Evolutionary conservation across 1,139 yeast genomes (phyloP).

Genomic region (Zhuliangozyma blackwelliae): DNA sequence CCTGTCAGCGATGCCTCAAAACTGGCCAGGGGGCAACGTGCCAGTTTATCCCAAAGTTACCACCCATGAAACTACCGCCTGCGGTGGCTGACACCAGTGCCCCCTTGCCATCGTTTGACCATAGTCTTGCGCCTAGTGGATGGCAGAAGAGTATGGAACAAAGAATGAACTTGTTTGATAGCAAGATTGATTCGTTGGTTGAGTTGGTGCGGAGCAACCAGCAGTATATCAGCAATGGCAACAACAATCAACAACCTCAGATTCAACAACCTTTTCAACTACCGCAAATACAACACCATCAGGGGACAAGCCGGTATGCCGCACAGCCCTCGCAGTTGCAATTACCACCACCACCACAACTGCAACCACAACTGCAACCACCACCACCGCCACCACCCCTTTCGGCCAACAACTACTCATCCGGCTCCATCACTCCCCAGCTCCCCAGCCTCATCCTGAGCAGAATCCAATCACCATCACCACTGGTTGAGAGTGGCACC

Average conservation of each 20-base stretch:
- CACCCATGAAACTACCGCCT: constrained; percentile 38
- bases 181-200: constrained; percentile 41
- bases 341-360: neutral
- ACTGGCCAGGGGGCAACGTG: constrained; percentile 46
- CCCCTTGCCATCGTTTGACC: neutral
- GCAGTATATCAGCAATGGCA: constrained; percentile 13
- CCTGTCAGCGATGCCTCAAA: constrained; percentile 57
- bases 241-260: neutral
- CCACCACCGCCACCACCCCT: no score
- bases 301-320: neutral
- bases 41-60: constrained; percentile 53
- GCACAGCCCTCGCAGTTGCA: constrained; percentile 1
- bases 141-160: constrained; percentile 46
- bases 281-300: no score
- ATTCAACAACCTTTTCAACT: neutral
- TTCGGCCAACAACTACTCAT: no score
- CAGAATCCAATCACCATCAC: no score
- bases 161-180: constrained; percentile 43
- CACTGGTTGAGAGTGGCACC: no score
- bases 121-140: constrained; percentile 1
- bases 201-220: constrained; percentile 35
- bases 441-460: no score
- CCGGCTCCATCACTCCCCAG: no score
- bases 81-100: neutral
- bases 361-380: no score